Evolutionary conservation across 2,329 filamentous ascomycete species (phyloP).

Genomic region (Chalara sp.): DNA sequence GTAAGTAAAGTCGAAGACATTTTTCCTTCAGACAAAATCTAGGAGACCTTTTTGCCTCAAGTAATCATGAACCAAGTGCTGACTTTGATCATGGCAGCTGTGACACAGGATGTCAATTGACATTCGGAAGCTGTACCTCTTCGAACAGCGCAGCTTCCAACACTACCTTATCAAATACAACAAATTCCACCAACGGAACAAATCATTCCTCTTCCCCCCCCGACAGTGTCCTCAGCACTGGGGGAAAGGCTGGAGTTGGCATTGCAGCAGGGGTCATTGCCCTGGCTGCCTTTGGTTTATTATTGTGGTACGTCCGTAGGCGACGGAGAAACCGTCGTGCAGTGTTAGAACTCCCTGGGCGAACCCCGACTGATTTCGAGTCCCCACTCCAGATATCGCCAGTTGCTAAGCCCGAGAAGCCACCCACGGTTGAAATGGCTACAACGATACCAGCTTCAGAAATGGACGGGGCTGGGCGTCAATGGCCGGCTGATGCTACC

Average conservation of each 20-base stretch:
- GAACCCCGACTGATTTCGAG: background rate
- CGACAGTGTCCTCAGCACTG: background rate
- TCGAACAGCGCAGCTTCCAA: background rate
- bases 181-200: too few relatives aligned
- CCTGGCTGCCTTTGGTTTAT: background rate
- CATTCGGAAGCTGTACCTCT: background rate
- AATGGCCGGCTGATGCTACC: background rate
- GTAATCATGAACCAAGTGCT: too few relatives aligned
- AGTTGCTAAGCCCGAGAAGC: background rate
- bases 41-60: too few relatives aligned
- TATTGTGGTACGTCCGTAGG: background rate
- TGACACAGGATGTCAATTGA: background rate
- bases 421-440: background rate
- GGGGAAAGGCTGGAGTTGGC: background rate
- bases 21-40: too few relatives aligned
- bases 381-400: background rate
- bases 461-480: background rate
- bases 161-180: background rate
- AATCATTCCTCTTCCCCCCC: background rate
- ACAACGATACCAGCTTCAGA: background rate
- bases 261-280: background rate
- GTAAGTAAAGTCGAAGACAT: too few relatives aligned
- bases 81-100: background rate
- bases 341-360: background rate
- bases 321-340: background rate